phyloP scores from a whole-genome alignment of 78 protist species.

The Cavenderia fasciculata region DNA sequence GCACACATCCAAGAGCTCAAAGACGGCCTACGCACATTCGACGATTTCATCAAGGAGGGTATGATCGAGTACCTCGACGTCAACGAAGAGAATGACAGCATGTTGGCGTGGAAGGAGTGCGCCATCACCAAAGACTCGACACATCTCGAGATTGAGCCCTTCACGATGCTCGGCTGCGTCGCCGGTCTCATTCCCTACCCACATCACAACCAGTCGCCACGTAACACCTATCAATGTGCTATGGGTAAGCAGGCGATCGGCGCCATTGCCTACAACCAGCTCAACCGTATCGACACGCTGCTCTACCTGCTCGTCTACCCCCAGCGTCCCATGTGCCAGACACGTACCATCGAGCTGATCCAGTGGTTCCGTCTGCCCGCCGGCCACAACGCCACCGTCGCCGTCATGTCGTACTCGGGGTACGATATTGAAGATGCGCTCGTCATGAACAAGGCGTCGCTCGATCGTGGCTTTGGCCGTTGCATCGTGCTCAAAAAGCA shows the following conservation, averaged over 20 bases:
- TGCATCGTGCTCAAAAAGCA: constrained; percentile 91
- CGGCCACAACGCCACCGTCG: constrained; percentile 98
- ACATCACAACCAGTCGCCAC: constrained; percentile 99
- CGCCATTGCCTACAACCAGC: constrained; percentile 97
- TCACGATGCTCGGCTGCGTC: constrained; percentile 97
- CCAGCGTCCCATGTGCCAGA: constrained; percentile 96
- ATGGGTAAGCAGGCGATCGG: constrained; percentile 99
- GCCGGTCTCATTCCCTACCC: constrained; percentile 98
- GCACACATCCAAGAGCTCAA: constrained; percentile 85
- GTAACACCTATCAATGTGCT: constrained; percentile 99
- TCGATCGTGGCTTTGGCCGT: constrained; percentile 98
- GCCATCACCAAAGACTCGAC: constrained; percentile 85
- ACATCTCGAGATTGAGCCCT: constrained; percentile 99
- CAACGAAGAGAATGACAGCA: constrained; percentile 95
- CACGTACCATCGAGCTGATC: constrained; percentile 93
- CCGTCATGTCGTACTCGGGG: constrained; percentile 99
- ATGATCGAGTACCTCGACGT: constrained; percentile 97
- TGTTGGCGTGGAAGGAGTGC: constrained; percentile 87
- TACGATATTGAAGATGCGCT: constrained; percentile 99
- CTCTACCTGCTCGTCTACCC: constrained; percentile 95
- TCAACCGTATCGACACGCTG: constrained; percentile 97
- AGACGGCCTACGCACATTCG: constrained; percentile 77
- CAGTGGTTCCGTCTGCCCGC: constrained; percentile 87
- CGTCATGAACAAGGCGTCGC: constrained; percentile 96
- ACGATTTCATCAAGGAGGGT: constrained; percentile 88